Conservation (phyloP, 305 asterid genomes). For the Plantago lanceolata region DNA sequence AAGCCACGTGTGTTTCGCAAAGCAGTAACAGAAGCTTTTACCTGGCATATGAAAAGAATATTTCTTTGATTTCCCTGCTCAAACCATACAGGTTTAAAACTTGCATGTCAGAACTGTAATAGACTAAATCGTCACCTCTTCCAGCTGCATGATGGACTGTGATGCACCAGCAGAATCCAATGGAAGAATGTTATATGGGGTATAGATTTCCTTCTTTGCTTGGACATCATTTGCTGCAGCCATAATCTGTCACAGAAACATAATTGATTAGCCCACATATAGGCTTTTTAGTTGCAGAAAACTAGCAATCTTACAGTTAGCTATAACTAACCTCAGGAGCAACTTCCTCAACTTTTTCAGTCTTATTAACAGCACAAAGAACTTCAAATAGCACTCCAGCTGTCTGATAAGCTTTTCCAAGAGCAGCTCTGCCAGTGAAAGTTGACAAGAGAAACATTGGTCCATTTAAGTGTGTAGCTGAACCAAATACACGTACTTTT, state of each 20-base stretch:
- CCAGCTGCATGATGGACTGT: slow-evolving; percentile 97
- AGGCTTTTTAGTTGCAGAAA: slow-evolving; percentile 18
- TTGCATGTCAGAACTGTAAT: slow-evolving; percentile 16
- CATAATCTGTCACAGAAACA: slow-evolving; percentile 58
- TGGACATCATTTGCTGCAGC: slow-evolving; percentile 98
- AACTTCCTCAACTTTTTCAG: slow-evolving; percentile 93
- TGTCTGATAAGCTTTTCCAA: slow-evolving; percentile 97
- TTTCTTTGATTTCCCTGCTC: slow-evolving; percentile 6
- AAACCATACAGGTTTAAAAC: slow-evolving; percentile 15
- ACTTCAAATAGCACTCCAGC: slow-evolving; percentile 98
- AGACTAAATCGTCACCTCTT: slow-evolving; percentile 59
- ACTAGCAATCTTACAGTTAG: slow-evolving; percentile 6
- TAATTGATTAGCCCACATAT: slow-evolving; percentile 8
- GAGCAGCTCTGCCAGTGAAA: slow-evolving; percentile 69
- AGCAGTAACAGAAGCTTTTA: slow-evolving; percentile 85
- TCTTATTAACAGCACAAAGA: slow-evolving; percentile 94
- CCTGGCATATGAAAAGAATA: slow-evolving; percentile 40
- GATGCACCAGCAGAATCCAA: slow-evolving; percentile 92
- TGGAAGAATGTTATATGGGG: slow-evolving; percentile 90
- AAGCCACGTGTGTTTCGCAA: slow-evolving; percentile 63
- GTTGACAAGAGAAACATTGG: not conserved
- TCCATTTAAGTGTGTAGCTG: not conserved
- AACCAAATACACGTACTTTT: slow-evolving; percentile 16
- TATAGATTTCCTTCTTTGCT: slow-evolving; percentile 86
- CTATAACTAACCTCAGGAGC: slow-evolving; percentile 76